Base-by-base conservation (phyloP, 352 stramenopile species). In the Globisporangium solare region DNA sequence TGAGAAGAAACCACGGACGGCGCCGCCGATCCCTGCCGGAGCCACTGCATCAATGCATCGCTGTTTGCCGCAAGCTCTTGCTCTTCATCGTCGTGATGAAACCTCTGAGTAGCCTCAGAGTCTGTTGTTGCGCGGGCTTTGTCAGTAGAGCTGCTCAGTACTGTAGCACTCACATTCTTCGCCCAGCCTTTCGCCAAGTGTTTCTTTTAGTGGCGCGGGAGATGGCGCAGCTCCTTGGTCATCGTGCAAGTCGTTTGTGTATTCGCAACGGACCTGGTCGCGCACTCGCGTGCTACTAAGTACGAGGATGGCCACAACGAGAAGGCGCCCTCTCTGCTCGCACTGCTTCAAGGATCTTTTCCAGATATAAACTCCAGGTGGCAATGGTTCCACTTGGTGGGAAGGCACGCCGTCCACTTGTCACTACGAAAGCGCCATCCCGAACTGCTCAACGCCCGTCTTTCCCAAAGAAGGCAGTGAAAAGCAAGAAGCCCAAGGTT, bases 201-300 rank as follows among this genome's bases (percentile, higher is more conserved):
- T 54, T 78, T 81, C 66, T 74, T 81, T 47, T 75, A 67, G n/a
- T 53, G 42, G 2, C 71, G 59, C 39, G 64, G 15, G 18, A 78
- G 50, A 22, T 56, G 60, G 1, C 60, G 55, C 27, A 74, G 15
- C 32, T 68, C 54, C 15, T 73, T 48, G 17, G 58, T 47, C 18
- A 13, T 55, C 18, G 12, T 37, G 22, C 21, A 27, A n/a, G 18
- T 51, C 47, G 47, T 39, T 20, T 39, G 43, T n/a, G n/a, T n/a
- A n/a, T 22, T 49, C 24, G 15, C 18, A 1, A 3, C 24, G 43
- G 17, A 15, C 2, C 43, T 32, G 27, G 2, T 27, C 24, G 5
- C 24, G 24, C 5, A 27, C 5, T 27, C 24, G 24, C 5, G 27
- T 1, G 7, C 27, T 35, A 10, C 27, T 35, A 35, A 35, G 27